Evolutionary conservation across 768 basidiomycete genomes (phyloP).

Genomic region (Xerocomellus intermedius): DNA sequence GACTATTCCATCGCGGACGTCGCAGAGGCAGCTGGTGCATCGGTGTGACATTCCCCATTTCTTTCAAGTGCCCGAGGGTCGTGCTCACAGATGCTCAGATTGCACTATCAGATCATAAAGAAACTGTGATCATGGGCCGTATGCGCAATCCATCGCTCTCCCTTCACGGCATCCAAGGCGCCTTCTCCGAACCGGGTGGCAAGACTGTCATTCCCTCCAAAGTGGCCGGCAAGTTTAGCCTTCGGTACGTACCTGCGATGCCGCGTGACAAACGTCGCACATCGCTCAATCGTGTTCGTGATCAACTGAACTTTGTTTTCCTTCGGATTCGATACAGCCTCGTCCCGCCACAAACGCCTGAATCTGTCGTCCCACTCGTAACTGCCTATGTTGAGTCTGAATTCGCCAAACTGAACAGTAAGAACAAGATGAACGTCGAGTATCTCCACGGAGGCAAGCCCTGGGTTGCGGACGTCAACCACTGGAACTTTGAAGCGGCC

Average conservation of each 20-base stretch:
- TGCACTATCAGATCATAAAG: constrained; percentile 75
- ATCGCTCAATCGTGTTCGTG: not conserved
- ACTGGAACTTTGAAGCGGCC: constrained; percentile 94
- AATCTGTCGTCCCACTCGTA: constrained; percentile 69
- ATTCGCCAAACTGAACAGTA: constrained; percentile 81
- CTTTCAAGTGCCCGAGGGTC: not conserved
- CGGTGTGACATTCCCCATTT: constrained; percentile 16
- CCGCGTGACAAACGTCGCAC: not conserved
- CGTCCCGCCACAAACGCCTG: constrained; percentile 87
- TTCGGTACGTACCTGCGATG: constrained; percentile 55
- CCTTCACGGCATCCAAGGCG: constrained; percentile 94
- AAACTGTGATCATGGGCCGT: constrained; percentile 81
- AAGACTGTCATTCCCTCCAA: constrained; percentile 96
- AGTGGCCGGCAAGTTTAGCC: constrained; percentile 89
- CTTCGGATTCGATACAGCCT: constrained; percentile 46
- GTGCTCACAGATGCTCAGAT: constrained; percentile 34
- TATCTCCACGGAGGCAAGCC: constrained; percentile 80
- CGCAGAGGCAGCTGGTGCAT: constrained; percentile 70
- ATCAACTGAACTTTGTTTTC: not conserved
- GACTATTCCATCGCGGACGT: constrained; percentile 75
- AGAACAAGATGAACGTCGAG: constrained; percentile 77
- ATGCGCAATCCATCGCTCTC: constrained; percentile 91
- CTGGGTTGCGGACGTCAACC: constrained; percentile 81
- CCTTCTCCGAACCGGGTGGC: constrained; percentile 72
- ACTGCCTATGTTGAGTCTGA: constrained; percentile 66